Evolutionary conservation across 352 stramenopile species (phyloP), one percentile per base, ranked within the genome.

Genomic region (Globisporangium paroecandrum): DNA sequence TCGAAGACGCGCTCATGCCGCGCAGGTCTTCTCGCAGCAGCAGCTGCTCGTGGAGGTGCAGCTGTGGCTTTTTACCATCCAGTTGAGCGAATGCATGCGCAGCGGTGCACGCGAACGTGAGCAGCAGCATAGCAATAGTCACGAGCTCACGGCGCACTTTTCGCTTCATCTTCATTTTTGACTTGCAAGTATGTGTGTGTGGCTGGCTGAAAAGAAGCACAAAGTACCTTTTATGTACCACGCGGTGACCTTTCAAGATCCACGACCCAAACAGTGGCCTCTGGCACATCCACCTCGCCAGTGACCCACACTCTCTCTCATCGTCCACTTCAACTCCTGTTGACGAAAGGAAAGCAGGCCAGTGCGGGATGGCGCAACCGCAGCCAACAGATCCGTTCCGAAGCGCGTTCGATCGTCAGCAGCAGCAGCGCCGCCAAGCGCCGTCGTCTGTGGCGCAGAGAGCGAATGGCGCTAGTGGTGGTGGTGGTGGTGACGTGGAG

Each of bases 21-120:
- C 60, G 54, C 54, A 77, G 34, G 32, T 77, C 71, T 24, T 70
- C 63, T 12, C 71, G 63, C 3, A 69, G 24, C 53, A 77, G 47
- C 25, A 65, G 36, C 36, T 29, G 24, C 27, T 32, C 27, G 27
- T 32, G 27, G 27, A 32, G 27, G 27, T 32, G 27, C 27, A 32
- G 2, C 3, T 36, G 32, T 36, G 32, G 32, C 10, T 36, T 1
- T 9, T 36, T 36, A 36, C 10, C 6, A 36, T 36, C 32, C 32
- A 6, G 6, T 36, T 36, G 32, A 36, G 32, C 6, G 32, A 36
- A 36, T 36, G 32, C 32, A 36, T 10, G 41, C 9, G 34, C 41
- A 4, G 27, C 18, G 18, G n/a, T 3, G 25, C 58, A 13, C 20
- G 10, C 7, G 3, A 55, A 10, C 5, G 18, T 7, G 13, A 32